Conservation (phyloP, 2,329 filamentous ascomycete genomes). For the Triangularia setosa region DNA sequence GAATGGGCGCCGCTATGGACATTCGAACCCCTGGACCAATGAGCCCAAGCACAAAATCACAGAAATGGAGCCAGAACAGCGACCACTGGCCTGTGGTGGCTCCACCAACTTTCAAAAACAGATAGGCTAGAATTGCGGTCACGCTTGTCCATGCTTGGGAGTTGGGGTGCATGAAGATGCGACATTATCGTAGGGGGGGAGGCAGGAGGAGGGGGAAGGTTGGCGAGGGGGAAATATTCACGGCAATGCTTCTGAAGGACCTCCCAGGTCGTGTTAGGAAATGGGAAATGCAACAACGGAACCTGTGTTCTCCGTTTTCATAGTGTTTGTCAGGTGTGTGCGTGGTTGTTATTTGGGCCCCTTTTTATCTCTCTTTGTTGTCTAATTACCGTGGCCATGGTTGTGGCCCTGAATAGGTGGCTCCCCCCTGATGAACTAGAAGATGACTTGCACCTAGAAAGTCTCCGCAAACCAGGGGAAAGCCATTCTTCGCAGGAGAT, state of each 20-base stretch:
- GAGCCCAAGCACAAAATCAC: constrained; percentile 5
- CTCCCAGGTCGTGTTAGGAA: neutral
- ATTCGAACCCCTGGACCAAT: constrained; percentile 1
- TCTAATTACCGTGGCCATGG: neutral
- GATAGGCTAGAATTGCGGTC: constrained; percentile 2
- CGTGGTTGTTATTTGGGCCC: neutral
- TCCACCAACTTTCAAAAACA: constrained; percentile 6
- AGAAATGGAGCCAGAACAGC: constrained; percentile 7
- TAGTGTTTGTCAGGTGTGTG: neutral
- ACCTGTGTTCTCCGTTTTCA: neutral
- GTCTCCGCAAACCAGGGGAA: neutral
- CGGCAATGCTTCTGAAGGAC: neutral
- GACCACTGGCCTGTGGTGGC: constrained; percentile 1
- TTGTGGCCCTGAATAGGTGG: neutral
- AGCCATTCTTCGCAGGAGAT: neutral
- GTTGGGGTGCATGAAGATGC: neutral
- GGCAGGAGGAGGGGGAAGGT: neutral
- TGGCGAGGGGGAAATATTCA: neutral
- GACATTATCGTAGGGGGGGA: neutral
- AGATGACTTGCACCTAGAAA: neutral
- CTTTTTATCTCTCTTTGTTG: neutral
- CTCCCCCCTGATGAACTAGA: neutral
- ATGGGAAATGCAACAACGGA: neutral
- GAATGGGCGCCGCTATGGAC: neutral
- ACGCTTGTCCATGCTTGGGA: constrained; percentile 4